Evolutionary conservation across 2,329 filamentous ascomycete species (phyloP), one percentile per base, ranked within the genome.

Genomic region (Macrophomina pseudophaseolina): DNA sequence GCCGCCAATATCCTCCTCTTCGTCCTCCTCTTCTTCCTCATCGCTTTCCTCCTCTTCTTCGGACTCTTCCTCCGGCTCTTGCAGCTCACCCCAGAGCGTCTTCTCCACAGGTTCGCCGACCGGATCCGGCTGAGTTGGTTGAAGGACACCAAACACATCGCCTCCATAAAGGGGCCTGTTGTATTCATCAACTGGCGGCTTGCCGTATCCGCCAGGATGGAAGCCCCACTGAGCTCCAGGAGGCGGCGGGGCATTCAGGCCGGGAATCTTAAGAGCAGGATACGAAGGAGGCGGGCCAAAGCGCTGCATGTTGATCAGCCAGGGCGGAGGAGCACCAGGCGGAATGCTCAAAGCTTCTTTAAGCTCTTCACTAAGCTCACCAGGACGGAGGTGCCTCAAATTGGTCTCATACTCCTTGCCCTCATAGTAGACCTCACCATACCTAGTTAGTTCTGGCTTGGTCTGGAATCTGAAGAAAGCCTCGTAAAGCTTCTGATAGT

Each of bases 341-440:
- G 93, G 92, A 83, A 99, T 98, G 73, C 93, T 95, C 1, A 99
- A 86, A 5, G 95, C 94, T 75, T 98, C 94, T 74, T 92, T 94
- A 48, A 97, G 85, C 72, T 92, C 90, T 65, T 98, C 93, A 72
- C 90, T 95, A 58, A 98, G 80, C 72, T 98, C 94, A 42, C 95
- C 95, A 1, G 95, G 92, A 70, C 93, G 89, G 68, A 97, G 87
- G 80, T 97, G 92, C 72, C 92, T 90, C 70, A 97, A 86, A 76
- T 98, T 97, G 0, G 95, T 97, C 80, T 99, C 95, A 75, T 92
- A 95, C 77, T 99, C 95, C 79, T 99, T 99, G 76, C 95, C 95
- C 80, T 99, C 95, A 78, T 98, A 98, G 80, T 99, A 99, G n/a
- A 99, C 94, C 79, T 99, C 95, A 48, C 95, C 95, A 73, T 97